phyloP scores from a whole-genome alignment of 805 yeast species.

The Saturnispora mendoncae region DNA sequence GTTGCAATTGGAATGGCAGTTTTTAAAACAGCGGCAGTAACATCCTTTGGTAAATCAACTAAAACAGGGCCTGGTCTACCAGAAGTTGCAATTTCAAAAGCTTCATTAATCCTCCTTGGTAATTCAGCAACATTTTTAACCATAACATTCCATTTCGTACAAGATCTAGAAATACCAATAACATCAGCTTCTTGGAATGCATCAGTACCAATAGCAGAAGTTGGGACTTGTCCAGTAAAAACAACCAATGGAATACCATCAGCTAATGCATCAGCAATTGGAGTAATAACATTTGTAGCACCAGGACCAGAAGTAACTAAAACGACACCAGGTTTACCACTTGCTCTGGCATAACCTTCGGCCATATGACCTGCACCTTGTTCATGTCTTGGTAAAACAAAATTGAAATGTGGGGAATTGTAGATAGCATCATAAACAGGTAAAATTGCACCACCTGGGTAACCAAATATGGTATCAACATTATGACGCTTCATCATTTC shows the following conservation, averaged over 20 bases:
- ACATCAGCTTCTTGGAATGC: constrained; percentile 99
- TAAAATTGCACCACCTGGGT: constrained; percentile 97
- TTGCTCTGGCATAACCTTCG: constrained; percentile 94
- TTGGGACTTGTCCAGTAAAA: constrained; percentile 95
- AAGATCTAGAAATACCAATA: constrained; percentile 90
- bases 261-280: constrained; percentile 94
- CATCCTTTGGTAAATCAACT: constrained; percentile 96
- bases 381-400: constrained; percentile 92
- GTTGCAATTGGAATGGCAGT: constrained; percentile 75
- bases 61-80: constrained; percentile 99
- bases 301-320: constrained; percentile 99
- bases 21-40: constrained; percentile 83
- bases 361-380: constrained; percentile 99
- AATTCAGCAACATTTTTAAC: constrained; percentile 89
- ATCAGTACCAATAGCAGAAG: constrained; percentile 93
- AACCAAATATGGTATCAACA: constrained; percentile 94
- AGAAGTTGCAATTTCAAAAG: constrained; percentile 89
- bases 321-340: constrained; percentile 95
- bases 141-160: constrained; percentile 99
- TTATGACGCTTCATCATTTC: constrained; percentile 97
- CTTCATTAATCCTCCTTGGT: constrained; percentile 94
- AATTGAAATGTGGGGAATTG: constrained; percentile 80
- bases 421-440: constrained; percentile 97
- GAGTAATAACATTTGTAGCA: constrained; percentile 97
- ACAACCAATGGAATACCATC: constrained; percentile 98